Conservation (phyloP, 2,329 filamentous ascomycete genomes). For the Phyllosticta citrichinensis region DNA sequence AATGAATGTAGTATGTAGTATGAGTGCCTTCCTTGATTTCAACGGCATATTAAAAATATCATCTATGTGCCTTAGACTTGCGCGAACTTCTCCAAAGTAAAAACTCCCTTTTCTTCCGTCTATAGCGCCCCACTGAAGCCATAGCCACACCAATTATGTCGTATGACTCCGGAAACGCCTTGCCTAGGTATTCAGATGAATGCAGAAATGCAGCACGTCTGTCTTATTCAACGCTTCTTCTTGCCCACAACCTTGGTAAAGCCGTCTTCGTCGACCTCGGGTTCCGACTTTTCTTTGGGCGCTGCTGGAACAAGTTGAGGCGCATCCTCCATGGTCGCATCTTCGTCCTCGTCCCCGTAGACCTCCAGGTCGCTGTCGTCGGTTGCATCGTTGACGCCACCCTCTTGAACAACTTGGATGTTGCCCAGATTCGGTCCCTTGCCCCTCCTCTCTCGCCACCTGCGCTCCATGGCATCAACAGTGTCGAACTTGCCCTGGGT, state of each 20-base stretch:
- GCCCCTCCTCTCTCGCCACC: conserved; percentile 53
- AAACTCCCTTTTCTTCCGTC: neutral
- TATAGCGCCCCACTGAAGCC: neutral
- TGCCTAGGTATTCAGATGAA: neutral
- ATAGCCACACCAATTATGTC: neutral
- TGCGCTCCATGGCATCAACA: conserved; percentile 52
- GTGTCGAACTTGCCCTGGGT: conserved; percentile 51
- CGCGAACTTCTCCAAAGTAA: neutral
- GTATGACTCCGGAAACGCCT: conserved; percentile 7
- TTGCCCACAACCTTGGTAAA: conserved; percentile 34
- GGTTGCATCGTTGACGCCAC: conserved; percentile 35
- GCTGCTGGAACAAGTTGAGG: conserved; percentile 21
- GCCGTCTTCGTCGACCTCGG: conserved; percentile 32
- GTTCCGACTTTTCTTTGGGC: conserved; percentile 23
- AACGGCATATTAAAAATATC: neutral
- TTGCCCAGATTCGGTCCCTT: conserved; percentile 39
- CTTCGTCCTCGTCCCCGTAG: conserved; percentile 27
- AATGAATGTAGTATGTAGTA: too few species aligned
- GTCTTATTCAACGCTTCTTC: conserved; percentile 23
- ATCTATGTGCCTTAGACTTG: neutral
- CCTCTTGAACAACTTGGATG: conserved; percentile 46
- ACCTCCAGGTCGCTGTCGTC: conserved; percentile 41
- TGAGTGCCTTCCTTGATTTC: neutral
- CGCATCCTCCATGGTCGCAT: conserved; percentile 28
- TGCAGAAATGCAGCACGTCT: conserved; percentile 11